Percentiles rank a stretch among this genome's conserved stretches.
Conservation (phyloP, 192 early-diverging fungal species). For the Umbelopsis isabellina region DNA sequence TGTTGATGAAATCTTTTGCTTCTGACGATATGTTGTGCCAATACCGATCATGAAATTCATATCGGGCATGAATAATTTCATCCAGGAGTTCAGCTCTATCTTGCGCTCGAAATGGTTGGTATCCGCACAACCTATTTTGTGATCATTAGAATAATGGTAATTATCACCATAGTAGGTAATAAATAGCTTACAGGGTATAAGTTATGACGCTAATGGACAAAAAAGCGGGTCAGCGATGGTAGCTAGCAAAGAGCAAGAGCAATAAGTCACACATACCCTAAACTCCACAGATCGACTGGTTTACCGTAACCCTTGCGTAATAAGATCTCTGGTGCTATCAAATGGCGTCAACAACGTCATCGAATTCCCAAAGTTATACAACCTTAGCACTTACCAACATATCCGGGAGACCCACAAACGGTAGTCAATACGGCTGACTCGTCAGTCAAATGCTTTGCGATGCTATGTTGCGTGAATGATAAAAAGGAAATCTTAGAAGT, state of each 20-base stretch:
- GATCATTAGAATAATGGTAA: not conserved
- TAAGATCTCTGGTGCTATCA: slow-evolving; percentile 84
- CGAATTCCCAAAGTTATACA: not conserved
- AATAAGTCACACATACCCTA: slow-evolving; percentile 59
- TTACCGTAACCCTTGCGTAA: slow-evolving; percentile 86
- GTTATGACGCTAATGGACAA: slow-evolving; percentile 66
- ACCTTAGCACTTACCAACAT: slow-evolving; percentile 34
- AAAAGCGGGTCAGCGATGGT: not conserved
- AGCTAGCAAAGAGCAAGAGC: not conserved
- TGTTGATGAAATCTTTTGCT: slow-evolving; percentile 81
- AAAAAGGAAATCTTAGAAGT: not conserved
- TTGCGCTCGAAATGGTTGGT: slow-evolving; percentile 67
- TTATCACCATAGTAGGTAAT: not conserved
- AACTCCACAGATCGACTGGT: slow-evolving; percentile 93
- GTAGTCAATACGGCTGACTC: slow-evolving; percentile 76
- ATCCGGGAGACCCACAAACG: slow-evolving; percentile 81
- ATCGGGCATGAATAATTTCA: slow-evolving; percentile 60
- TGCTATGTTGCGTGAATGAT: slow-evolving; percentile 33
- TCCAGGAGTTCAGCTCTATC: slow-evolving; percentile 52
- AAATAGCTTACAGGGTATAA: slow-evolving; percentile 69
- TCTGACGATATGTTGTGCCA: slow-evolving; percentile 79
- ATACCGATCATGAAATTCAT: slow-evolving; percentile 67
- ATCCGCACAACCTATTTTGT: slow-evolving; percentile 64
- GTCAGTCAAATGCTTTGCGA: slow-evolving; percentile 63
- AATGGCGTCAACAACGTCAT: not conserved